Evolutionary conservation across 2,329 filamentous ascomycete species (phyloP).

Genomic region (Rachicladosporium sp.): DNA sequence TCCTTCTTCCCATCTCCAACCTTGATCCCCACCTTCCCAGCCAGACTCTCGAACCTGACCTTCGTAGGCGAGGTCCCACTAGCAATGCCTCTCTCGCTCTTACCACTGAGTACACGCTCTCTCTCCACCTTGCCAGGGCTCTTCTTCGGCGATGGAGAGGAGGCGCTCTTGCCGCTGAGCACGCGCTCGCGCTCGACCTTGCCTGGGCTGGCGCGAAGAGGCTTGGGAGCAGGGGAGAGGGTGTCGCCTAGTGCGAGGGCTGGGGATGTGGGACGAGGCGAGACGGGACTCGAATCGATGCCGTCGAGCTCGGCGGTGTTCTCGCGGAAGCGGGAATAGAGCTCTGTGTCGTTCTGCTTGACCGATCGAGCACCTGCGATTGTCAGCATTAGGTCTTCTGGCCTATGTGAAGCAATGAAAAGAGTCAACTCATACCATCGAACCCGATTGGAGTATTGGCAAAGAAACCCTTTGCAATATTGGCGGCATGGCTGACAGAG

Average conservation of each 20-base stretch:
- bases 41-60: conserved; percentile 34
- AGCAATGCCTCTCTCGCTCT: too few relatives aligned
- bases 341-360: not conserved
- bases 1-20: conserved; percentile 13
- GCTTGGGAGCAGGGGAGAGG: conserved; percentile 8
- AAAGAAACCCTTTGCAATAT: conserved; percentile 21
- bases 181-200: not conserved
- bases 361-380: conserved; percentile 3
- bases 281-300: conserved; percentile 11
- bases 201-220: not conserved
- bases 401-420: not conserved
- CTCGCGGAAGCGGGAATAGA: not conserved
- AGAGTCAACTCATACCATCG: conserved; percentile 16
- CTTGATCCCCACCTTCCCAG: conserved; percentile 32
- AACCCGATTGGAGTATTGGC: conserved; percentile 16
- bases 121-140: conserved; percentile 11
- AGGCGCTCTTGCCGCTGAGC: conserved; percentile 1
- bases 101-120: too few relatives aligned
- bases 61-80: conserved; percentile 29
- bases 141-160: conserved; percentile 7
- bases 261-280: conserved; percentile 11
- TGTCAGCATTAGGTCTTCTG: too few relatives aligned
- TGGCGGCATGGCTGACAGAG: conserved; percentile 20
- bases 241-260: conserved; percentile 8
- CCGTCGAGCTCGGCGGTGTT: conserved; percentile 12